Evolutionary conservation across 2,329 filamentous ascomycete species (phyloP).

Genomic region (Sporothrix dimorphospora): DNA sequence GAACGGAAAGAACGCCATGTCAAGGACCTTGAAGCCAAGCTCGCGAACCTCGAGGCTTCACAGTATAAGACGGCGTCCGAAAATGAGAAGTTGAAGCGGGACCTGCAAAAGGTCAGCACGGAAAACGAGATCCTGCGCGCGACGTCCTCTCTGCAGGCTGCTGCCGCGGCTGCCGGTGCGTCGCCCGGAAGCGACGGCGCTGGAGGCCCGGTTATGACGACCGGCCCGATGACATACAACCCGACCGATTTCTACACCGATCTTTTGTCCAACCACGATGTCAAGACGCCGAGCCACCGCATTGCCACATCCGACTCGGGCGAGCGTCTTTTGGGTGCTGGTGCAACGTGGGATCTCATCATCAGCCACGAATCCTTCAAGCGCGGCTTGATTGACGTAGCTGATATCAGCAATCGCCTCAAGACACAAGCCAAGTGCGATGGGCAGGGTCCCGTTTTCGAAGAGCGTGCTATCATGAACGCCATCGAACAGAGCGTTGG

Average conservation of each 20-base stretch:
- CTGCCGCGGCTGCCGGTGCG: slow-evolving; percentile 39
- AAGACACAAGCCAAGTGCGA: slow-evolving; percentile 79
- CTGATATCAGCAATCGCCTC: slow-evolving; percentile 76
- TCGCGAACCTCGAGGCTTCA: slow-evolving; percentile 74
- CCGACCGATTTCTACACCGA: slow-evolving; percentile 73
- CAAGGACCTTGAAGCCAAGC: slow-evolving; percentile 86
- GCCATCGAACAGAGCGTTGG: slow-evolving; percentile 80
- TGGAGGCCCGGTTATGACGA: slow-evolving; percentile 54
- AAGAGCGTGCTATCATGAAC: slow-evolving; percentile 70
- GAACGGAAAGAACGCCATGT: slow-evolving; percentile 92
- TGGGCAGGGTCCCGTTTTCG: slow-evolving; percentile 85
- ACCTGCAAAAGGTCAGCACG: slow-evolving; percentile 80
- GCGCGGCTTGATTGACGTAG: slow-evolving; percentile 78
- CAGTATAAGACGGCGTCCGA: slow-evolving; percentile 74
- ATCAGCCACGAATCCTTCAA: slow-evolving; percentile 77
- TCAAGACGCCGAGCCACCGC: slow-evolving; percentile 69
- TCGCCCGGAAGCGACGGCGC: slow-evolving; percentile 49
- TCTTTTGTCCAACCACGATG: slow-evolving; percentile 62
- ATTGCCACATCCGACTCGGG: slow-evolving; percentile 68
- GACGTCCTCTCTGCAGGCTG: slow-evolving; percentile 57
- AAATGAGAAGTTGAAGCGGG: slow-evolving; percentile 83
- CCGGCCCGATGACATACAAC: slow-evolving; percentile 71
- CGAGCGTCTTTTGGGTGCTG: slow-evolving; percentile 71
- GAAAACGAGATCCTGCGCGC: slow-evolving; percentile 93
- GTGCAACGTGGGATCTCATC: slow-evolving; percentile 88